phyloP scores from a whole-genome alignment of 2,329 filamentous ascomycete genomes.

The Fusarium pseudograminearum region DNA sequence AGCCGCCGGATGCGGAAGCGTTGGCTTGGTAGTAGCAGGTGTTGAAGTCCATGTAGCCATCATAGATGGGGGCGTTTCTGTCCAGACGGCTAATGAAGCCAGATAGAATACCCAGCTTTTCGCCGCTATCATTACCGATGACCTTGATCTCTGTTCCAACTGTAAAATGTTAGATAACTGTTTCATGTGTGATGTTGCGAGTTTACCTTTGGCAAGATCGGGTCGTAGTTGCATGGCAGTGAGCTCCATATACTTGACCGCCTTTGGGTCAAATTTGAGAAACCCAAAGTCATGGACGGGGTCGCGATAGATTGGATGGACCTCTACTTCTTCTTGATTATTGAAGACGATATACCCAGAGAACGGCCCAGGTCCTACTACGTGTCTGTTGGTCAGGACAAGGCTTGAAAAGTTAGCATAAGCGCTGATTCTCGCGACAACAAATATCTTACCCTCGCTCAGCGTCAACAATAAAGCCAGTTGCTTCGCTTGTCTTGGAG shows the following conservation, averaged over 20 bases:
- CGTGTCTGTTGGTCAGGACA: constrained; percentile 86
- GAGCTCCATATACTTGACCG: constrained; percentile 97
- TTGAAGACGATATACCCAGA: constrained; percentile 99
- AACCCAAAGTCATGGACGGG: constrained; percentile 99
- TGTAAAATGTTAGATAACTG: neutral
- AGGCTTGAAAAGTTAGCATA: constrained; percentile 3
- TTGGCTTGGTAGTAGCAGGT: constrained; percentile 97
- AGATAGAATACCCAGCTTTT: constrained; percentile 62
- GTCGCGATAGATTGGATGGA: constrained; percentile 95
- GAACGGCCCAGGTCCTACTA: constrained; percentile 94
- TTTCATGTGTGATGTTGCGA: rapidly evolving
- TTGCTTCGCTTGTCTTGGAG: constrained; percentile 94
- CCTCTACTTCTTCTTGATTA: constrained; percentile 97
- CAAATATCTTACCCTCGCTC: constrained; percentile 11
- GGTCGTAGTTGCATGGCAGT: constrained; percentile 48
- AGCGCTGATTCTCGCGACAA: rapidly evolving
- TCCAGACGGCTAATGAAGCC: constrained; percentile 97
- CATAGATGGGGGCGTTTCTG: constrained; percentile 95
- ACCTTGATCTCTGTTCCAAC: constrained; percentile 36
- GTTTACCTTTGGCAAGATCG: constrained; percentile 23
- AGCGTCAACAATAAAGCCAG: constrained; percentile 63
- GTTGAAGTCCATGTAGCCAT: constrained; percentile 98
- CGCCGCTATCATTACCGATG: constrained; percentile 33
- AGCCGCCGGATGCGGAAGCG: constrained; percentile 93
- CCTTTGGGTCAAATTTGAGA: constrained; percentile 91